These are phyloP conservation scores for Solanum tarapatanum DNA, from an alignment of 257 asterid species.

Conservation along the genomic window DNA sequence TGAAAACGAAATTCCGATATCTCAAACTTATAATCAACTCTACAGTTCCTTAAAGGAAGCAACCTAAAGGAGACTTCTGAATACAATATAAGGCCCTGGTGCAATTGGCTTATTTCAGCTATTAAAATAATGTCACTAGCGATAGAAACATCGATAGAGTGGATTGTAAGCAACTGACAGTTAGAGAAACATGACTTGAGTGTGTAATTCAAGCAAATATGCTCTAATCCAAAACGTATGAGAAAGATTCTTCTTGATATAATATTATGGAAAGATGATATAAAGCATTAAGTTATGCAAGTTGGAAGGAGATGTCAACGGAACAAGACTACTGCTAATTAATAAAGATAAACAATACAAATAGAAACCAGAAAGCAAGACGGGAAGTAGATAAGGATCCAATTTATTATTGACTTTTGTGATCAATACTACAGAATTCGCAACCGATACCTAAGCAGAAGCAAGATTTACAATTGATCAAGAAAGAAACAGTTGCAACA, in stretches of 20 bases:
- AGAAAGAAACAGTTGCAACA: not conserved
- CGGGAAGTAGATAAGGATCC: not conserved
- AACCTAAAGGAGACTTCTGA: not conserved
- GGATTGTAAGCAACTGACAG: slow-evolving; percentile 6
- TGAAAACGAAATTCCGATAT: not conserved
- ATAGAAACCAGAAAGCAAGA: not conserved
- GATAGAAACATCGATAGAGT: slow-evolving; percentile 7
- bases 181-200: slow-evolving; percentile 9
- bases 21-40: not conserved
- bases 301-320: not conserved
- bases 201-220: slow-evolving; percentile 10
- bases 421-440: not conserved
- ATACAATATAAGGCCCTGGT: not conserved
- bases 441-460: not conserved
- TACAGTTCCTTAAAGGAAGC: not conserved
- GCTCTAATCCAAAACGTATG: not conserved
- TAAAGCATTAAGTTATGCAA: not conserved
- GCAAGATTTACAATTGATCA: not conserved
- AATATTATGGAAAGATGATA: not conserved
- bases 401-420: not conserved
- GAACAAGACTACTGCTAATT: not conserved
- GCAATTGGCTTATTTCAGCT: not conserved
- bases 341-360: not conserved
- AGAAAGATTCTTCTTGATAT: not conserved
- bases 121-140: not conserved